phyloP scores from a whole-genome alignment of 1,139 yeast genomes.

The Kodamaea sp. region DNA sequence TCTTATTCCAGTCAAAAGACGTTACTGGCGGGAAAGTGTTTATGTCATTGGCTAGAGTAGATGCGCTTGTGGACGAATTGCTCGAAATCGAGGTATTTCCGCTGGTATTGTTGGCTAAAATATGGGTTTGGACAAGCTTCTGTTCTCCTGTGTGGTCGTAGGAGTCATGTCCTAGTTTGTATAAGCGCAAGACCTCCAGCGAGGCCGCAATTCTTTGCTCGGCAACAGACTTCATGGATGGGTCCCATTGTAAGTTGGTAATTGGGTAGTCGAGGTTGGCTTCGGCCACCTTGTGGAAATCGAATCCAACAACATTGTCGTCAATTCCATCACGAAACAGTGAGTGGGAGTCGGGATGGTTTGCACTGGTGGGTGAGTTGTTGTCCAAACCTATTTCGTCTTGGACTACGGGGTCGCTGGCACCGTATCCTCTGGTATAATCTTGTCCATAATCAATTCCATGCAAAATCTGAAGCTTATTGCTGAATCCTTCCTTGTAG shows the following conservation, averaged over 20 bases:
- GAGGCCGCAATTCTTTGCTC: slow-evolving; percentile 61
- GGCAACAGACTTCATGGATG: slow-evolving; percentile 35
- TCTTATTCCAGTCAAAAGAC: slow-evolving; percentile 88
- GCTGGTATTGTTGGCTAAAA: slow-evolving; percentile 42
- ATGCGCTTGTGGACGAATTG: slow-evolving; percentile 1
- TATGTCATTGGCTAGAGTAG: slow-evolving; percentile 27
- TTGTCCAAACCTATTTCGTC: slow-evolving; percentile 13
- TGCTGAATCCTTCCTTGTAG: slow-evolving; percentile 68
- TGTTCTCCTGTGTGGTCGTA: slow-evolving; percentile 33
- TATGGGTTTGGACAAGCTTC: slow-evolving; percentile 41
- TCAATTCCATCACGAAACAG: slow-evolving; percentile 1
- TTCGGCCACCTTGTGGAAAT: slow-evolving; percentile 55
- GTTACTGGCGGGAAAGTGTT: slow-evolving; percentile 79
- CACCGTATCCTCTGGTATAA: slow-evolving; percentile 9
- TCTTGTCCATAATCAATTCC: slow-evolving; percentile 39
- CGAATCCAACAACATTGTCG: slow-evolving; percentile 32
- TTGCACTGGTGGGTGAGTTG: slow-evolving; percentile 11
- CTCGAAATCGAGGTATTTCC: slow-evolving; percentile 8
- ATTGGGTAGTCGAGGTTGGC: slow-evolving; percentile 61
- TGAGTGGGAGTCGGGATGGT: background rate
- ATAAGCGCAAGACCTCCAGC: slow-evolving; percentile 69
- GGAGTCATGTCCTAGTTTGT: slow-evolving; percentile 48
- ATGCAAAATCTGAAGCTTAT: slow-evolving; percentile 52
- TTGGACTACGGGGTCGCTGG: slow-evolving; percentile 9
- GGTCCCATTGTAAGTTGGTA: slow-evolving; percentile 76